These are phyloP conservation scores for Exophiala oligosperma DNA, from an alignment of 2,329 filamentous ascomycete species.

Conservation along the genomic window DNA sequence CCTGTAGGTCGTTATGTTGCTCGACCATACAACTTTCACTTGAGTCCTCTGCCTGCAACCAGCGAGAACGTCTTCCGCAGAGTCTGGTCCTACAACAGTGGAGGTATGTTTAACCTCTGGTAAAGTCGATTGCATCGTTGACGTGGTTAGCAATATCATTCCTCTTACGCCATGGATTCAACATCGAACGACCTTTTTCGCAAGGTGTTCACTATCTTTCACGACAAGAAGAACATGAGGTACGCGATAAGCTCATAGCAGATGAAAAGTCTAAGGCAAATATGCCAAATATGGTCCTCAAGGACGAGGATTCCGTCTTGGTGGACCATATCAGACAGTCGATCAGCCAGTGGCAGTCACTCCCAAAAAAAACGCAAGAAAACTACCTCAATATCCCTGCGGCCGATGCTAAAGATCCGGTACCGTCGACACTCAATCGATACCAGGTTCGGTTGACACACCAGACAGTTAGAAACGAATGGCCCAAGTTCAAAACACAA, in stretches of 20 bases:
- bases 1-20: constrained; percentile 54
- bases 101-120: constrained; percentile 36
- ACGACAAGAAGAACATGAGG: constrained; percentile 54
- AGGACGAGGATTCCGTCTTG: constrained; percentile 54
- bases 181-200: constrained; percentile 57
- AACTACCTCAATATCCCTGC: constrained; percentile 49
- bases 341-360: constrained; percentile 47
- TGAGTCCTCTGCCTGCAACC: constrained; percentile 56
- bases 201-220: constrained; percentile 64
- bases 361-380: constrained; percentile 36
- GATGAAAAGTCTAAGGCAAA: constrained; percentile 34
- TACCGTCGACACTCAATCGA: constrained; percentile 46
- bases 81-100: constrained; percentile 59
- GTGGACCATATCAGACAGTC: constrained; percentile 38
- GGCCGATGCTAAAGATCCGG: constrained; percentile 21
- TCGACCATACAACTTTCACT: constrained; percentile 64
- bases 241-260: constrained; percentile 47
- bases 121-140: constrained; percentile 21
- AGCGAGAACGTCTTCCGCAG: constrained; percentile 59
- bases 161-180: constrained; percentile 58
- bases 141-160: constrained; percentile 57
- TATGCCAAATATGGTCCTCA: constrained; percentile 48
- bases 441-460: constrained; percentile 67
- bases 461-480: constrained; percentile 66
- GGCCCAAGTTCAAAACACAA: constrained; percentile 41